Evolutionary conservation across 2,329 filamentous ascomycete genomes (phyloP).

Genomic region (Curvularia lunata): DNA sequence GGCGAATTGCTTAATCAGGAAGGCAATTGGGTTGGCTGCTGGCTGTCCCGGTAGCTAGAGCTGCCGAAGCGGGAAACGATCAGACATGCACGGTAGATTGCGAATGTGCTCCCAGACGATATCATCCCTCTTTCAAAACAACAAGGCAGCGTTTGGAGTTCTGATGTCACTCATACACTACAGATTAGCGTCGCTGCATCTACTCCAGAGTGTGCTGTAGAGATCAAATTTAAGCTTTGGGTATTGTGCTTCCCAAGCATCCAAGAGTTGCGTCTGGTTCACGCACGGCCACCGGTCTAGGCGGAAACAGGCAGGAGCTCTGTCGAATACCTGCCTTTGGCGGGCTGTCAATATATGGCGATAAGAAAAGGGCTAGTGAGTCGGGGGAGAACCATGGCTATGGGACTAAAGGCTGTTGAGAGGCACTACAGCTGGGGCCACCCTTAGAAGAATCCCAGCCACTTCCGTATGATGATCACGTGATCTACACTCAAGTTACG

Average conservation of each 20-base stretch:
- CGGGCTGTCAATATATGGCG: too few species aligned
- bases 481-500: too few species aligned
- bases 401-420: too few species aligned
- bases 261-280: neutral
- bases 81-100: neutral
- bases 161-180: too few species aligned
- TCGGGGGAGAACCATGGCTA: too few species aligned
- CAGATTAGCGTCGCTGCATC: too few species aligned
- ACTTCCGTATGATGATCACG: too few species aligned
- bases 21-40: neutral
- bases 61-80: neutral
- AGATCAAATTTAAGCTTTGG: neutral
- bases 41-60: neutral
- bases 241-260: neutral
- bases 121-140: neutral
- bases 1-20: neutral
- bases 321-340: neutral
- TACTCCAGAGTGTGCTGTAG: neutral
- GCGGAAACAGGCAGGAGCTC: neutral
- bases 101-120: neutral
- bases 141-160: too few species aligned
- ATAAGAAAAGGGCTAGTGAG: too few species aligned
- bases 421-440: too few species aligned
- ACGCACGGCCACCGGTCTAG: neutral
- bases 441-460: too few species aligned